A percentile compares a stretch with the other conserved stretches of the same genome.
phyloP scores from a whole-genome alignment of 352 stramenopile genomes.

The Globisporangium ultimum region DNA sequence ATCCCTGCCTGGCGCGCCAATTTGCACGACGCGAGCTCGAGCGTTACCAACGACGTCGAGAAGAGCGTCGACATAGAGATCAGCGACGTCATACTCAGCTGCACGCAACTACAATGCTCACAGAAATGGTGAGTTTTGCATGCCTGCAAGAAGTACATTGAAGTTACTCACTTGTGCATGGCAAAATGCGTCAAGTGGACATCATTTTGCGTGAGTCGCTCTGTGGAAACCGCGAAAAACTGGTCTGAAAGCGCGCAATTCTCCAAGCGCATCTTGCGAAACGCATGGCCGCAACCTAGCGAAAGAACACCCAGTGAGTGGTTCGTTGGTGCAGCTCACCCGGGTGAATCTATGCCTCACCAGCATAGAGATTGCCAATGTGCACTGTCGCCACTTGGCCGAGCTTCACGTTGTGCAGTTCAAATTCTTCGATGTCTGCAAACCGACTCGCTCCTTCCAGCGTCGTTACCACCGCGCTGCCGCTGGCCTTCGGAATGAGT shows the following conservation, averaged over 20 bases:
- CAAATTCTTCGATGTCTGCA: slow-evolving; percentile 21
- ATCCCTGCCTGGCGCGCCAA: slow-evolving; percentile 55
- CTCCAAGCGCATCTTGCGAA: slow-evolving; percentile 30
- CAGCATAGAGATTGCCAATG: slow-evolving; percentile 25
- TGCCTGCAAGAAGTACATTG: neutral
- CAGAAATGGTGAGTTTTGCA: neutral
- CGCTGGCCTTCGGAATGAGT: too few species aligned
- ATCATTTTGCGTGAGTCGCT: slow-evolving; percentile 21
- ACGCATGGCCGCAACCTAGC: slow-evolving; percentile 16
- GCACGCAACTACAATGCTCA: slow-evolving; percentile 25
- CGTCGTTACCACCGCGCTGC: slow-evolving; percentile 1
- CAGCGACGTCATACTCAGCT: slow-evolving; percentile 58
- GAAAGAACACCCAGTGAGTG: neutral
- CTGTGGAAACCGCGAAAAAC: slow-evolving; percentile 24
- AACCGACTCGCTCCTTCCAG: slow-evolving; percentile 6
- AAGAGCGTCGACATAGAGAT: slow-evolving; percentile 42
- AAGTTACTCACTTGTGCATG: slow-evolving; percentile 21
- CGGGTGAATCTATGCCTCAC: slow-evolving; percentile 5
- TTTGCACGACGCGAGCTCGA: slow-evolving; percentile 51
- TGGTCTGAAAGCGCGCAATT: slow-evolving; percentile 40
- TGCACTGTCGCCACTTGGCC: slow-evolving; percentile 21
- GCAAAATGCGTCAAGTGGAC: slow-evolving; percentile 23
- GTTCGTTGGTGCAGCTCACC: neutral
- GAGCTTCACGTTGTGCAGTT: slow-evolving; percentile 25
- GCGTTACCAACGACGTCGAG: slow-evolving; percentile 25